Percentiles rank a stretch among this genome's conserved stretches.
Conservation (phyloP, 306 rosid genomes). For the Vachellia pachyceras region DNA sequence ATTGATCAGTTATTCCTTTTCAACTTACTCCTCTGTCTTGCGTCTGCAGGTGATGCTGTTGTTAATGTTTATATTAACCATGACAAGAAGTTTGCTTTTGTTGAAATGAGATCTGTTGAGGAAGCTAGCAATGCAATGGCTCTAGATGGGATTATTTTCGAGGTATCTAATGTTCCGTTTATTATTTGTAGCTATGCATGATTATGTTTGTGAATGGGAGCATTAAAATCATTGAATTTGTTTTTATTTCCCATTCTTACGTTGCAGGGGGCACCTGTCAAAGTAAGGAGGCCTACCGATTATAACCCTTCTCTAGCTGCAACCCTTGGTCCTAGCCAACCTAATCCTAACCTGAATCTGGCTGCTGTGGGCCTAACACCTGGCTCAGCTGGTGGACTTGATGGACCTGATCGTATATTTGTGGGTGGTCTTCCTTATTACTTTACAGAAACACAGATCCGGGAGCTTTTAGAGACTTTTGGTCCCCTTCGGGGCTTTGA, state of each 20-base stretch:
- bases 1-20: not conserved
- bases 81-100: conserved; percentile 98
- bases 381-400: conserved; percentile 99
- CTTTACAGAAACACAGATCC: conserved; percentile 93
- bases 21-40: conserved; percentile 4
- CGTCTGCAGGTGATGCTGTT: conserved; percentile 87
- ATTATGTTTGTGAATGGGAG: not conserved
- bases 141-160: conserved; percentile 96
- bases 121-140: conserved; percentile 99
- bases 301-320: conserved; percentile 98
- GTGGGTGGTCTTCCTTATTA: conserved; percentile 98
- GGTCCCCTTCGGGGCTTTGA: conserved; percentile 98
- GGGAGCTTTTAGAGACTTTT: conserved; percentile 94
- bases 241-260: conserved; percentile 10
- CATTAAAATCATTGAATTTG: conserved; percentile 1
- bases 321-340: conserved; percentile 98
- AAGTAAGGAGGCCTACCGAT: conserved; percentile 98
- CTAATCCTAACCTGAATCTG: conserved; percentile 89
- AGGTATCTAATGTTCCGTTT: conserved; percentile 49
- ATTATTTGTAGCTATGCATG: not conserved
- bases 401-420: conserved; percentile 99
- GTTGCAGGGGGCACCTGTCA: conserved; percentile 94
- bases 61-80: conserved; percentile 98
- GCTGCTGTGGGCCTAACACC: conserved; percentile 93
- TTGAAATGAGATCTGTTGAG: conserved; percentile 99